phyloP scores from a whole-genome alignment of 176 grass and related monocot genomes.

The Triticum dicoccoides region DNA sequence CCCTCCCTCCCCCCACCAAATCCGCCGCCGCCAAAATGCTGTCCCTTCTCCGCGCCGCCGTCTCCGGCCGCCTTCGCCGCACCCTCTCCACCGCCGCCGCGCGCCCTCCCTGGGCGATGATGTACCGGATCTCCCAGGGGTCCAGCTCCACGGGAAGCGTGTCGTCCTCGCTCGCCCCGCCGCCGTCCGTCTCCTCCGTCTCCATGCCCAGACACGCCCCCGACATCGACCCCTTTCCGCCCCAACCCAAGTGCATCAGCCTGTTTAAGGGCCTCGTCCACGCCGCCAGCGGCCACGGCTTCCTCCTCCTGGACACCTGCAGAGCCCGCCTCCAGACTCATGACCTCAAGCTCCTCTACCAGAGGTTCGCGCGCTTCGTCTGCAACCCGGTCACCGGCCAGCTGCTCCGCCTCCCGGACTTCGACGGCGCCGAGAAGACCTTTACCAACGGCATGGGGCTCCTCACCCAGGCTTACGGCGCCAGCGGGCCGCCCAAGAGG shows the following conservation, averaged over 20 bases:
- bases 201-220: not conserved
- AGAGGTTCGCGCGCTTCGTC: not conserved
- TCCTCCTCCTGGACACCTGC: not conserved
- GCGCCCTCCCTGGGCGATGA: not conserved
- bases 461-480: not conserved
- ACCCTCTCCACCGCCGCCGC: not conserved
- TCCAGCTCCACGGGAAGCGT: not conserved
- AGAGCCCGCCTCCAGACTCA: not conserved
- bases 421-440: not conserved
- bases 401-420: not conserved
- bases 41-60: not conserved
- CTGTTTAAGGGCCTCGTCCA: not conserved
- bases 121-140: not conserved
- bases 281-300: not conserved
- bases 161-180: not conserved
- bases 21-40: not conserved
- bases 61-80: conserved; percentile 2
- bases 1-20: not conserved
- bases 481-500: not conserved
- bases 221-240: not conserved
- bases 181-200: not conserved
- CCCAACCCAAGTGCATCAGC: not conserved
- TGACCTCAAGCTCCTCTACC: not conserved
- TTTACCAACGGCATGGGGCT: not conserved
- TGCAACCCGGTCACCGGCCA: conserved; percentile 5